Conservation (phyloP, 176 grass and related monocot species). For the Bonia amplexicaulis region DNA sequence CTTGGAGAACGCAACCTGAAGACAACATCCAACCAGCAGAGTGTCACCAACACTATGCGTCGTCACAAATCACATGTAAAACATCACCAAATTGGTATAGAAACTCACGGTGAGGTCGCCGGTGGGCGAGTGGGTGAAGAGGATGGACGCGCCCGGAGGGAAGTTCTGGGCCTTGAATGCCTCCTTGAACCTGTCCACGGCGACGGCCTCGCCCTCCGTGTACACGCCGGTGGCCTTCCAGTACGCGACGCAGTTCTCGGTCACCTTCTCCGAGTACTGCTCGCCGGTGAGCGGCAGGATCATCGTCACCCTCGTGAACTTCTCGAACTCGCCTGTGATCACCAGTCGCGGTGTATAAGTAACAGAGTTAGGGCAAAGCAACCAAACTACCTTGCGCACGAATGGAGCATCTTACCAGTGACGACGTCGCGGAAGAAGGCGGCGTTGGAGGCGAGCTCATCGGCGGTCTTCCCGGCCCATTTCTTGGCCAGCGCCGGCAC, state of each 20-base stretch:
- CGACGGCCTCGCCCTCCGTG: conserved; percentile 59
- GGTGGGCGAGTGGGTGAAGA: conserved; percentile 67
- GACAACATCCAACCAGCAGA: not conserved
- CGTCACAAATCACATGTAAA: not conserved
- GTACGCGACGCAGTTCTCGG: conserved; percentile 68
- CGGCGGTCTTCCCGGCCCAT: conserved; percentile 61
- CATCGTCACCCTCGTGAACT: conserved; percentile 65
- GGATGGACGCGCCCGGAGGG: conserved; percentile 75
- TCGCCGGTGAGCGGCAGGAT: conserved; percentile 68
- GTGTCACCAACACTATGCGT: not conserved
- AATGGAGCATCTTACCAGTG: conserved; percentile 18
- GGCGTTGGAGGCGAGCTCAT: conserved; percentile 43
- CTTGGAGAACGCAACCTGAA: conserved; percentile 71
- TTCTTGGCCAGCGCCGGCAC: conserved; percentile 38
- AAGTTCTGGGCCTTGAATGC: conserved; percentile 59
- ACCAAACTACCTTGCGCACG: not conserved
- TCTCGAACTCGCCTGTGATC: conserved; percentile 67
- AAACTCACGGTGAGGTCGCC: conserved; percentile 54
- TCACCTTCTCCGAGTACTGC: conserved; percentile 80
- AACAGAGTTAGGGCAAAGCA: not conserved
- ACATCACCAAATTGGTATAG: not conserved
- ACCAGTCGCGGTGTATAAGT: not conserved
- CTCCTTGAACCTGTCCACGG: conserved; percentile 66
- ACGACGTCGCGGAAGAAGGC: conserved; percentile 72
- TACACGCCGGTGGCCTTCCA: conserved; percentile 67